These are phyloP conservation scores for Candida bentonensis DNA, from an alignment of 805 yeast species.

Conservation along the genomic window DNA sequence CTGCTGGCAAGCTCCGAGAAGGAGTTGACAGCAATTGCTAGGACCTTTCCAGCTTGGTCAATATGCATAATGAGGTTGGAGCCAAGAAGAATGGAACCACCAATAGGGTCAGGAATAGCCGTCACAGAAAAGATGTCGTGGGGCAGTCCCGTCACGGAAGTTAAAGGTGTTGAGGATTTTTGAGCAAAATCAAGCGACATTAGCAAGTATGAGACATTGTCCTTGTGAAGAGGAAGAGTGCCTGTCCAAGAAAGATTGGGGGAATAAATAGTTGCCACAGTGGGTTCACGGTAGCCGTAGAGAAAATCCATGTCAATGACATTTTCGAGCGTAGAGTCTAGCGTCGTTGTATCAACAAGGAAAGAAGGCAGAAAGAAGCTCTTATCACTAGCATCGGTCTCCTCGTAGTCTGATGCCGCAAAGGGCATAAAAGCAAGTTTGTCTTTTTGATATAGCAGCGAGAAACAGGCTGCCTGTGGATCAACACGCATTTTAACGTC, in stretches of 20 bases:
- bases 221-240: constrained; percentile 42
- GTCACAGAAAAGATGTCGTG: constrained; percentile 37
- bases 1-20: constrained; percentile 31
- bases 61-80: constrained; percentile 65
- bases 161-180: constrained; percentile 49
- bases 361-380: constrained; percentile 38
- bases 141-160: constrained; percentile 52
- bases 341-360: constrained; percentile 38
- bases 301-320: constrained; percentile 63
- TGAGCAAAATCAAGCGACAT: constrained; percentile 51
- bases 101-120: constrained; percentile 37
- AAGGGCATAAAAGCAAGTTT: constrained; percentile 42
- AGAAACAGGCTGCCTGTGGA: constrained; percentile 38
- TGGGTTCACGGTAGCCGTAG: constrained; percentile 67
- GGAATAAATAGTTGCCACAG: constrained; percentile 52
- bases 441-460: constrained; percentile 43
- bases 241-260: constrained; percentile 70
- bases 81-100: constrained; percentile 60
- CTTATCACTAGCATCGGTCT: constrained; percentile 12
- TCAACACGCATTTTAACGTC: constrained; percentile 42
- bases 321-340: constrained; percentile 44
- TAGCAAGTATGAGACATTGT: constrained; percentile 46
- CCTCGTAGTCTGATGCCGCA: constrained; percentile 10
- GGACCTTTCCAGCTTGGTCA: constrained; percentile 59
- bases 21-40: constrained; percentile 49